These are phyloP conservation scores for Stachybotrys elegans DNA, from an alignment of 2,329 filamentous ascomycete species.

Conservation along the genomic window DNA sequence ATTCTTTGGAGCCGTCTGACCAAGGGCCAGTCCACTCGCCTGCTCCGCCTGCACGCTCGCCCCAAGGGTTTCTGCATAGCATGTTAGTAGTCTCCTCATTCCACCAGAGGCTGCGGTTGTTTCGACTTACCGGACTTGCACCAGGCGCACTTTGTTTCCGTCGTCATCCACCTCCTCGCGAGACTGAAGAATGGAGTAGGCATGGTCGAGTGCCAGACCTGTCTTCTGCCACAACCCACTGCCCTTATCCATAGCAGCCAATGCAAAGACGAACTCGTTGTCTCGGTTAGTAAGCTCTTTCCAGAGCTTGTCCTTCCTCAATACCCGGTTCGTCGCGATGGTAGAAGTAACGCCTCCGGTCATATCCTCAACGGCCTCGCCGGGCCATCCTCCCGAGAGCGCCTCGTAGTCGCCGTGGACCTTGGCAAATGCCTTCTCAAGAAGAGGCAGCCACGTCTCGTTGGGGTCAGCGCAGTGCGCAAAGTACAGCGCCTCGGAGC, in stretches of 20 bases:
- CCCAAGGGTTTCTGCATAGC: constrained; percentile 62
- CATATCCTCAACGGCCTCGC: constrained; percentile 43
- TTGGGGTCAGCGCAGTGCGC: constrained; percentile 63
- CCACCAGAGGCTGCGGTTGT: too few relatives aligned
- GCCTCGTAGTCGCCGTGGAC: constrained; percentile 67
- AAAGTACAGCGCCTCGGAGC: constrained; percentile 65
- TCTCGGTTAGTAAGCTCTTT: constrained; percentile 61
- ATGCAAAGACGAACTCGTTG: constrained; percentile 59
- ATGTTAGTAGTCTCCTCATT: too few relatives aligned
- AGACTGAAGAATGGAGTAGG: too few relatives aligned
- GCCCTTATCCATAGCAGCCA: constrained; percentile 27
- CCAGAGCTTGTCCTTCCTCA: constrained; percentile 68
- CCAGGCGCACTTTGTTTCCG: constrained; percentile 31
- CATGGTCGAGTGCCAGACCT: too few relatives aligned
- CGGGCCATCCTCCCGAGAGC: constrained; percentile 62
- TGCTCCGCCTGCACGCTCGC: constrained; percentile 40
- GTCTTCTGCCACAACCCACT: too few relatives aligned
- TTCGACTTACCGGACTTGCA: constrained; percentile 39
- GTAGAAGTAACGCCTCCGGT: constrained; percentile 53
- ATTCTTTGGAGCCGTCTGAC: constrained; percentile 69
- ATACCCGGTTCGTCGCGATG: constrained; percentile 50
- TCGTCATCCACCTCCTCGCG: constrained; percentile 36
- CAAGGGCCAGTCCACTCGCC: constrained; percentile 68
- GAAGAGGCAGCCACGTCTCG: constrained; percentile 68
- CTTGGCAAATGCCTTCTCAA: constrained; percentile 76